Evolutionary conservation across 2,329 filamentous ascomycete species (phyloP).

Genomic region (Botrytis fabae): DNA sequence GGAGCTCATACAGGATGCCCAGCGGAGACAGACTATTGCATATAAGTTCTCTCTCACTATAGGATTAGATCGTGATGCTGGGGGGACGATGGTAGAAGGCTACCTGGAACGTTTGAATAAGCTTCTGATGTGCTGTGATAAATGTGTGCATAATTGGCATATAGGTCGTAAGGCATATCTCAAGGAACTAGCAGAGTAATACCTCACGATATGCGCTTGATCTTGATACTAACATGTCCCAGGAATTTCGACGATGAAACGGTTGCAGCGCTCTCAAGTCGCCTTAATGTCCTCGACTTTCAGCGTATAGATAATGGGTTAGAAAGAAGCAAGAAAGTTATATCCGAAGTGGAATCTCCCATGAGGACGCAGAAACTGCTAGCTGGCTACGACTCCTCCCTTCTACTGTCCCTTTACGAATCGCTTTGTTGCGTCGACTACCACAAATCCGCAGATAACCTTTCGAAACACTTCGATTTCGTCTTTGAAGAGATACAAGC

Average conservation of each 20-base stretch:
- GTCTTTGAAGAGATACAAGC: conserved; percentile 80
- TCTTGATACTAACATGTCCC: conserved; percentile 24
- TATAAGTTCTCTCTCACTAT: conserved; percentile 69
- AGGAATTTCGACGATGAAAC: conserved; percentile 49
- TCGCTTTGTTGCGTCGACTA: conserved; percentile 82
- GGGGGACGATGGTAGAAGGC: conserved; percentile 57
- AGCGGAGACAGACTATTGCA: conserved; percentile 59
- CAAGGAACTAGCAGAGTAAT: conserved; percentile 61
- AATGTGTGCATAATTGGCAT: conserved; percentile 74
- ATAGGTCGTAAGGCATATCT: conserved; percentile 64
- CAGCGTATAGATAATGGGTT: conserved; percentile 61
- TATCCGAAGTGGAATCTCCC: conserved; percentile 42
- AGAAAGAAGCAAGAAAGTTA: conserved; percentile 54
- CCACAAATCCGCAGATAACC: conserved; percentile 50
- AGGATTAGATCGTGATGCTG: conserved; percentile 62
- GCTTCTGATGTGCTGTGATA: conserved; percentile 63
- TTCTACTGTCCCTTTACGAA: conserved; percentile 83
- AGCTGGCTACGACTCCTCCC: conserved; percentile 50
- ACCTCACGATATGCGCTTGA: conserved; percentile 27
- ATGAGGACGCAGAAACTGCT: conserved; percentile 37
- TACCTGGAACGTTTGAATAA: conserved; percentile 59
- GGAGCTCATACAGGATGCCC: conserved; percentile 55
- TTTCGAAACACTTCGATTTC: conserved; percentile 62
- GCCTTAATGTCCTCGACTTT: conserved; percentile 62
- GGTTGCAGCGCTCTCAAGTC: conserved; percentile 52